phyloP scores from a whole-genome alignment of 2,329 filamentous ascomycete species.

The Fusarium secorum region DNA sequence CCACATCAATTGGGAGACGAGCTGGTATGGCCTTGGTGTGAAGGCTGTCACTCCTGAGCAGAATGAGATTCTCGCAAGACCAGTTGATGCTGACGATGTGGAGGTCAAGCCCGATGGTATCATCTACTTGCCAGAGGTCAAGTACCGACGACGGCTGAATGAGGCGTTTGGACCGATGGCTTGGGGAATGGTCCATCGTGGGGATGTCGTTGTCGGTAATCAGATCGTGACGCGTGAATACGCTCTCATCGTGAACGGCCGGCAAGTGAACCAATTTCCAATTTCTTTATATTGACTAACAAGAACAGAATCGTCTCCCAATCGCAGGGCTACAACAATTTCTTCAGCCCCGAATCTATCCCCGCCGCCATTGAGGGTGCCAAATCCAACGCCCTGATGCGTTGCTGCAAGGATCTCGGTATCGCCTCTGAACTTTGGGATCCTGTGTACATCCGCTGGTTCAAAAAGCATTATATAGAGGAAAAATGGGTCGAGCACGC shows the following conservation, averaged over 20 bases:
- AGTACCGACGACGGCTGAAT: slow-evolving; percentile 92
- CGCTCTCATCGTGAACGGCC: slow-evolving; percentile 84
- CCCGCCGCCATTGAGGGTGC: slow-evolving; percentile 95
- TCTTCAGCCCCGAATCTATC: slow-evolving; percentile 88
- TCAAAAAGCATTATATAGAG: slow-evolving; percentile 75
- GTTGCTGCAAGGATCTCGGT: slow-evolving; percentile 97
- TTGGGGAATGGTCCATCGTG: slow-evolving; percentile 91
- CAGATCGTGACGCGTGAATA: slow-evolving; percentile 89
- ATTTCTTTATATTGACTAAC: not conserved
- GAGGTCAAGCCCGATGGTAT: slow-evolving; percentile 99
- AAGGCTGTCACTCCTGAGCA: slow-evolving; percentile 76
- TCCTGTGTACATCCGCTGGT: slow-evolving; percentile 85
- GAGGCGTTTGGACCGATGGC: slow-evolving; percentile 91
- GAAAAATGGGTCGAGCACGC: slow-evolving; percentile 92
- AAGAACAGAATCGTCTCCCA: slow-evolving; percentile 80
- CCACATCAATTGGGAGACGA: slow-evolving; percentile 78
- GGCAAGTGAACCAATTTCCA: slow-evolving; percentile 62
- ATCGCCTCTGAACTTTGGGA: slow-evolving; percentile 97
- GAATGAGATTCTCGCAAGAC: slow-evolving; percentile 71
- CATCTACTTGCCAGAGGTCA: slow-evolving; percentile 96
- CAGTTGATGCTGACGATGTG: slow-evolving; percentile 76
- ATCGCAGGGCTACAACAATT: slow-evolving; percentile 92
- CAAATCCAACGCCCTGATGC: slow-evolving; percentile 97
- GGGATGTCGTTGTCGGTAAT: slow-evolving; percentile 84
- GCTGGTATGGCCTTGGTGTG: slow-evolving; percentile 80